Conservation (phyloP, 169 alveolate genomes). For the Plasmodium yoelii region DNA sequence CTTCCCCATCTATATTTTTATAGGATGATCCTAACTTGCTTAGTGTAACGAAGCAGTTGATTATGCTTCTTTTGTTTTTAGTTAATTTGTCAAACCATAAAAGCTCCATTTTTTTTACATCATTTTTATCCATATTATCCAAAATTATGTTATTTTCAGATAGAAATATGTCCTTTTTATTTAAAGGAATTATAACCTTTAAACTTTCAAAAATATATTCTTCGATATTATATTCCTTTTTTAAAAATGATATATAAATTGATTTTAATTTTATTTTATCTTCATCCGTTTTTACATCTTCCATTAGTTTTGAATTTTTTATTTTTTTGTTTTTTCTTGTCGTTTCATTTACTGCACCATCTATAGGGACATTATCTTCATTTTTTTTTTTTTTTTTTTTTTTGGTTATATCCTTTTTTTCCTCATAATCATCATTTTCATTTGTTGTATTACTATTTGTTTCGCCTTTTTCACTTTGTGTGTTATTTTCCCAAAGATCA, state of each 20-base stretch:
- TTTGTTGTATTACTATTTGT: background rate
- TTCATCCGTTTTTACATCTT: conserved; percentile 37
- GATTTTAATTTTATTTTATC: conserved; percentile 49
- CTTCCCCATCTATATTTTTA: background rate
- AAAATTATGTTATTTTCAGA: conserved; percentile 36
- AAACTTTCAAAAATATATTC: conserved; percentile 54
- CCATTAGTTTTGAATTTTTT: conserved; percentile 69
- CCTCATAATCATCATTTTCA: background rate
- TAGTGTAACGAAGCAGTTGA: conserved; percentile 36
- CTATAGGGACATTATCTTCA: conserved; percentile 8
- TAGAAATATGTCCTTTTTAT: conserved; percentile 31
- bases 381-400: conserved; percentile 34
- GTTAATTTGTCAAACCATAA: conserved; percentile 69
- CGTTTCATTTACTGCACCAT: background rate
- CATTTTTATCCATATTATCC: conserved; percentile 28
- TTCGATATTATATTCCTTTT: conserved; percentile 67
- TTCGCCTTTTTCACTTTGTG: background rate
- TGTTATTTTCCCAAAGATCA: background rate
- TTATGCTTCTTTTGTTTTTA: conserved; percentile 51
- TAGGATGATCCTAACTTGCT: conserved; percentile 2
- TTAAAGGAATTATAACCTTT: conserved; percentile 45
- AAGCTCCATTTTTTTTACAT: conserved; percentile 48
- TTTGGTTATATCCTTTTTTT: background rate
- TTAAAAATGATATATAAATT: conserved; percentile 57
- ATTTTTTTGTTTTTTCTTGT: conserved; percentile 27